Evolutionary conservation across 768 basidiomycete genomes (phyloP).

Genomic region (Rhizopogon vulgaris): DNA sequence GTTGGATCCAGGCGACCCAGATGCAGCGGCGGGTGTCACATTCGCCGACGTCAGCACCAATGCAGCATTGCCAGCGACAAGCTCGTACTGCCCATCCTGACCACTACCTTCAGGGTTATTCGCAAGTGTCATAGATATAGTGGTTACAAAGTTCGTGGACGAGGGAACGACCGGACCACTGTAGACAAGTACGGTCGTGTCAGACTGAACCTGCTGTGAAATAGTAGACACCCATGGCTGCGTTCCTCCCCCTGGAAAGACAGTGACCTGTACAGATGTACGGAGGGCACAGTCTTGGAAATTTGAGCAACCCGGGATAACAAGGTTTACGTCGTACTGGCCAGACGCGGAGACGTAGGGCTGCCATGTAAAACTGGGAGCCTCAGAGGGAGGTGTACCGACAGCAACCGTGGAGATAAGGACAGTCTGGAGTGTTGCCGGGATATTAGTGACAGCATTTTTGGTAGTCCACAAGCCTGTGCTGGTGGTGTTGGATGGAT

Average conservation of each 20-base stretch:
- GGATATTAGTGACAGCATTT: conserved; percentile 61
- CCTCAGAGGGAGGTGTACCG: conserved; percentile 50
- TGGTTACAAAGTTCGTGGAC: conserved; percentile 62
- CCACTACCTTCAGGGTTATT: conserved; percentile 57
- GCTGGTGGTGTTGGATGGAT: conserved; percentile 58
- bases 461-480: conserved; percentile 69
- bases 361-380: conserved; percentile 84
- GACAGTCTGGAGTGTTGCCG: conserved; percentile 75
- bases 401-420: conserved; percentile 63
- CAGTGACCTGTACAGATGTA: conserved; percentile 76
- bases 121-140: conserved; percentile 70
- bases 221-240: conserved; percentile 63
- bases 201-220: conserved; percentile 63
- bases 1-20: conserved; percentile 21
- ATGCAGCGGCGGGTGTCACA: conserved; percentile 29
- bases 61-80: conserved; percentile 87
- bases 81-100: conserved; percentile 60
- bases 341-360: conserved; percentile 91
- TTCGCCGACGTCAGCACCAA: conserved; percentile 64
- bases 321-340: conserved; percentile 75
- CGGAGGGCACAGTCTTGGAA: conserved; percentile 77
- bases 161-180: conserved; percentile 78
- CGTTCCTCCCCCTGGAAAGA: conserved; percentile 70
- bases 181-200: conserved; percentile 64
- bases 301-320: conserved; percentile 80